Percentiles rank a stretch among this genome's conserved stretches.
These are phyloP conservation scores for Effrenium voratum DNA, from an alignment of 73 alveolate genomes.

Conservation along the genomic window DNA sequence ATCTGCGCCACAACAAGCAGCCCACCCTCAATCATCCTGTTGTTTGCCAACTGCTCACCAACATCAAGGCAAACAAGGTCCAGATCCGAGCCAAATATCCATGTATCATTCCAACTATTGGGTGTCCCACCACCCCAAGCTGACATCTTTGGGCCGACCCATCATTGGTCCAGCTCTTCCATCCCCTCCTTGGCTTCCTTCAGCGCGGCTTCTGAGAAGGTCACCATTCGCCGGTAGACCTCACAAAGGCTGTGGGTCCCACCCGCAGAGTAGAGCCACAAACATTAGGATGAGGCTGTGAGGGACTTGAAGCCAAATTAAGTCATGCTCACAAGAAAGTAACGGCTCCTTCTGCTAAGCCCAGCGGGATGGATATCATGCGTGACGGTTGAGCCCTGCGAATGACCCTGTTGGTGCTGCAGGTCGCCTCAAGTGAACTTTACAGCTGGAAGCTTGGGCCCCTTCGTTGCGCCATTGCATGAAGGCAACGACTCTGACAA, in stretches of 20 bases:
- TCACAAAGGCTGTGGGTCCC: background rate
- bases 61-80: no score
- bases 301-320: background rate
- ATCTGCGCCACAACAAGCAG: no score
- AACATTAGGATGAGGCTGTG: background rate
- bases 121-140: no score
- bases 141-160: no score
- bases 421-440: background rate
- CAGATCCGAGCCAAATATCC: no score
- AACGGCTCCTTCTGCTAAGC: background rate
- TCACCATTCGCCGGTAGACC: slow-evolving; percentile 93
- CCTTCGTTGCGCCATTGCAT: background rate
- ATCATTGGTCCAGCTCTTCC: slow-evolving; percentile 73
- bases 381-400: background rate
- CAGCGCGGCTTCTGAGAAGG: slow-evolving; percentile 13
- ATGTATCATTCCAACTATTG: no score
- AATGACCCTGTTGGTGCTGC: background rate
- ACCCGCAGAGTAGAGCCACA: background rate
- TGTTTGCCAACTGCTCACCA: no score
- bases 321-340: no score
- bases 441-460: background rate
- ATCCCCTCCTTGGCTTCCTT: slow-evolving; percentile 54
- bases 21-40: no score
- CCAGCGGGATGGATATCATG: background rate
- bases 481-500: no score